Base-by-base conservation (phyloP, 2,329 filamentous ascomycete genomes). In the Orbilia ellipsospora region DNA sequence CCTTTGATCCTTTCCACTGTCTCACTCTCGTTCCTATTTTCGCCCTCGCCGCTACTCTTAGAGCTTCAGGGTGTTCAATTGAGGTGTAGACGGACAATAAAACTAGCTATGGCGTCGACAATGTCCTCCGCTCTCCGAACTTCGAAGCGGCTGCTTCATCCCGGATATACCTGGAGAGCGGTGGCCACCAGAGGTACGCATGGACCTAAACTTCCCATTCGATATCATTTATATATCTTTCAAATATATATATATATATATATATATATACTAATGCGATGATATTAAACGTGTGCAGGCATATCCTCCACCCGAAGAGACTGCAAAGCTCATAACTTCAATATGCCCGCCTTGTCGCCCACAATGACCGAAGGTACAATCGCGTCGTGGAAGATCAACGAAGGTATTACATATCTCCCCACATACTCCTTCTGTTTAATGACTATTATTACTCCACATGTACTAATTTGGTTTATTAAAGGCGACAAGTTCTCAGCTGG, bases 341-440 rank as follows among this genome's bases (percentile, higher is more conserved):
- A 89, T 66, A 96, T 96, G 93, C 93, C 93, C 26, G 93, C 93
- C 48, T 87, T 96, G 77, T 96, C 92, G 77, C 93, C 93, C 67
- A 96, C 93, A 69, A 96, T 96, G 93, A 96, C 92, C 77, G 93
- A 96, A 83, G 93, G 93, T 77, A 95, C 93, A 83, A 96, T 96
- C 80, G 88, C 91, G 56, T 88, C 84, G 77, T 96, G 93, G 93
- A 91, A 89, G 82, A 87, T 96, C 80, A 94, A 94, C 83, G 93
- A 96, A 84, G 93, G 85, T 84, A 81, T 61, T 13, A 52, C 2
- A 52, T 12, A 52, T 23, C 48, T 4, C 31, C 31, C 31, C 31
- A 10, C 4, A 36, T 36, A 1, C 10, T 36, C 3, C 8, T 10
- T 36, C 23, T 23, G 23, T 23, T 23, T 23, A 2, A 4, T 4